A percentile compares a stretch with the other conserved stretches of the same genome.
These are phyloP conservation scores for Syzygium malaccense DNA, from an alignment of 441 rosid genomes.

Conservation along the genomic window DNA sequence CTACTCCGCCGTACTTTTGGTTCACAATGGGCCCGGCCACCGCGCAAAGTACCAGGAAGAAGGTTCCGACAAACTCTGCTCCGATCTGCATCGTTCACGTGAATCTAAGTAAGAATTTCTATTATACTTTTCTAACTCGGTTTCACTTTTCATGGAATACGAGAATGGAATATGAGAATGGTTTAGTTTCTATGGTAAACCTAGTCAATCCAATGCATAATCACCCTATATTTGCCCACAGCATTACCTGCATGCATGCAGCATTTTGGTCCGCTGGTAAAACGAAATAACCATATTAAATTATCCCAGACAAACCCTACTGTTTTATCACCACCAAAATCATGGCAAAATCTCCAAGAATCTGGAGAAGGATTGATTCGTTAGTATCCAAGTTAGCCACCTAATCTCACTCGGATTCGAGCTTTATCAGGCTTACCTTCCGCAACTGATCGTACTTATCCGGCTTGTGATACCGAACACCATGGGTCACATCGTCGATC, in stretches of 20 bases:
- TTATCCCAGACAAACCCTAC: no score
- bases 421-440: background rate
- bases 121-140: background rate
- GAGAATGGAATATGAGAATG: background rate
- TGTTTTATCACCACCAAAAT: no score
- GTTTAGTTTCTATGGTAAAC: background rate
- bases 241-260: no score
- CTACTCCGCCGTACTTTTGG: background rate
- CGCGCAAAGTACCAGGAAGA: background rate
- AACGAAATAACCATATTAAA: no score
- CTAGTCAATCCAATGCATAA: background rate
- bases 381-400: background rate
- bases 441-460: background rate
- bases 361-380: no score
- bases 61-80: slow-evolving; percentile 7
- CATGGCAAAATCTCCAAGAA: no score
- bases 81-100: background rate
- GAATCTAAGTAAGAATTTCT: background rate
- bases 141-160: background rate
- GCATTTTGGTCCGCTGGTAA: no score
- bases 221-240: no score
- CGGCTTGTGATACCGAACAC: background rate
- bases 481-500: background rate
- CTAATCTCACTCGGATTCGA: background rate
- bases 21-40: background rate